These are phyloP conservation scores for Coemansia sp. DNA, from an alignment of 192 early-diverging fungal genomes.

Conservation along the genomic window DNA sequence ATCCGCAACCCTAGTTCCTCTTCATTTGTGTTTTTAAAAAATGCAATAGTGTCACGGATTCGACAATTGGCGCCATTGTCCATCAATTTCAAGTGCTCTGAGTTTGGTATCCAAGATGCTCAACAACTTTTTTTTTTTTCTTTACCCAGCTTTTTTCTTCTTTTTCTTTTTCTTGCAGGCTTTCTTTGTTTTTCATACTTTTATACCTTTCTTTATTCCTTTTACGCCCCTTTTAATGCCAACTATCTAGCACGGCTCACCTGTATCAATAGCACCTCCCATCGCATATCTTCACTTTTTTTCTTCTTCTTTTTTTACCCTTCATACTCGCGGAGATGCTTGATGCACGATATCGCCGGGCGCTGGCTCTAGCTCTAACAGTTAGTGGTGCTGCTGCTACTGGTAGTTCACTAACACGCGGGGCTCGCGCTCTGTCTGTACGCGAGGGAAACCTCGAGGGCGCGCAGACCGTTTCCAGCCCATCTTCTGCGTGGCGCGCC, in stretches of 20 bases:
- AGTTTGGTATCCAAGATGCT: neutral
- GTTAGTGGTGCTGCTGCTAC: too few species aligned
- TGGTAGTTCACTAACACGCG: neutral
- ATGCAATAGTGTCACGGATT: neutral
- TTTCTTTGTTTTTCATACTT: too few species aligned
- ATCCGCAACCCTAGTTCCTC: too few species aligned
- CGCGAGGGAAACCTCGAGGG: constrained; percentile 45
- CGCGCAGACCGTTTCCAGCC: constrained; percentile 30
- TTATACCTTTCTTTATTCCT: neutral
- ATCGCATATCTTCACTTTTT: neutral
- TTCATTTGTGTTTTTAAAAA: too few species aligned
- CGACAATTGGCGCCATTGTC: neutral
- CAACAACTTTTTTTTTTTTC: neutral
- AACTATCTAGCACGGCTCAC: neutral
- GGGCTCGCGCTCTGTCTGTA: neutral
- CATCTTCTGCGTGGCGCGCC: constrained; percentile 44
- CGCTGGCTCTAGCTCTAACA: neutral
- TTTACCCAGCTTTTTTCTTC: neutral
- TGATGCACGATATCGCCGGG: neutral
- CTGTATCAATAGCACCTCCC: neutral
- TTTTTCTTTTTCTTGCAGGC: neutral
- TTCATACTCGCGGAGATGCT: neutral
- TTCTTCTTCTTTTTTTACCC: neutral
- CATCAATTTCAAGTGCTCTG: neutral
- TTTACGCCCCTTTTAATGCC: neutral